Conservation (phyloP, 2,329 filamentous ascomycete species). For the Pseudogymnoascus sp. region DNA sequence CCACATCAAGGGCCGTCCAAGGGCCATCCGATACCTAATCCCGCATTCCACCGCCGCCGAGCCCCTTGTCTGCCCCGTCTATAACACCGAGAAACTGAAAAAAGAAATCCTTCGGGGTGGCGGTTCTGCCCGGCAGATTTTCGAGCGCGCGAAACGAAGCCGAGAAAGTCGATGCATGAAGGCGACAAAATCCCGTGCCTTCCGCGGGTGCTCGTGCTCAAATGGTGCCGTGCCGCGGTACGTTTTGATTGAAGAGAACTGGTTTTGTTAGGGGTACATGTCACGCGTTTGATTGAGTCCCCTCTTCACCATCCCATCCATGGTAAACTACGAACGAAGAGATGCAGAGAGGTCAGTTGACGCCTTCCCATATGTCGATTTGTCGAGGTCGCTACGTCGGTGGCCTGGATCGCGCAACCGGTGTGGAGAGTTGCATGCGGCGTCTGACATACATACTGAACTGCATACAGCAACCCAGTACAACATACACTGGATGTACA, state of each 20-base stretch:
- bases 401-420: neutral
- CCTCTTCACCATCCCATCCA: neutral
- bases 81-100: neutral
- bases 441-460: neutral
- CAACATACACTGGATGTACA: neutral
- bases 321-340: neutral
- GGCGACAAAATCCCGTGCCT: neutral
- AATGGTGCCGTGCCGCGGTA: neutral
- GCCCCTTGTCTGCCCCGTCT: neutral
- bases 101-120: neutral
- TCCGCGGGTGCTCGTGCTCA: neutral
- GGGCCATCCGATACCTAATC: slow-evolving; percentile 1
- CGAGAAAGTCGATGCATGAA: neutral
- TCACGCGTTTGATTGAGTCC: neutral
- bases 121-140: slow-evolving; percentile 3
- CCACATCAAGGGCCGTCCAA: neutral
- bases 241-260: neutral
- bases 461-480: neutral
- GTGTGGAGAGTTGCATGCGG: neutral
- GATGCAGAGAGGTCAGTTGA: neutral
- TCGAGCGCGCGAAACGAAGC: neutral
- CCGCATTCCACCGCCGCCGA: neutral
- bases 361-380: neutral
- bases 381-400: neutral
- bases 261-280: neutral